Base-by-base conservation (phyloP, 169 alveolate species). In the Plasmodium fragile region DNA sequence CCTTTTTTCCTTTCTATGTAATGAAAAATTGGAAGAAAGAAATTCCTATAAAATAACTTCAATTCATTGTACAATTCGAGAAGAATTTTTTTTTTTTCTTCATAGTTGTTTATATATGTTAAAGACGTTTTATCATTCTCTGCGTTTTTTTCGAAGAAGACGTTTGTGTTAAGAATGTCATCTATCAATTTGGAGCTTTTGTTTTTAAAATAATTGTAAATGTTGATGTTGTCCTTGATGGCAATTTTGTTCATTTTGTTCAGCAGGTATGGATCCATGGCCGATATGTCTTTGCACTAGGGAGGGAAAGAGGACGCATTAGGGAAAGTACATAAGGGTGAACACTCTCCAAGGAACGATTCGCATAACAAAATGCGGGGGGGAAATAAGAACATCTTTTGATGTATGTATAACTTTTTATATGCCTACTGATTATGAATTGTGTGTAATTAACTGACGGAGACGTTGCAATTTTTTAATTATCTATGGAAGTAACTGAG, bases 171-270 rank as follows among this genome's bases (percentile, higher is more conserved):
- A 18, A 87, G 75, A 13, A 87, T 87, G 49, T 10, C 55, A 34
- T 87, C 82, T 78, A 87, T 72, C 70, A 77, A 25, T 22, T 52
- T 32, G 71, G 73, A 87, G 45, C 90, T 55, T 25, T 30, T 77
- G 34, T 87, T 87, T 78, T 87, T 87, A 78, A 87, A 87, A 45
- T 87, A 87, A 53, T 78, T 78, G 41, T 87, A 87, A 25, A 87
- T 55, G 53, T 87, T 87, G 16, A 34, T 78, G 69, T 87, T 79
- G 39, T 87, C 89, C 18, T 78, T 55, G 32, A 87, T 78, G 43
- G 41, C 45, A 28, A 87, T 79, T 87, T 87, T 87, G 34, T 87
- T 87, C 53, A 69, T 87, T 78, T 87, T 87, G 43, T 87, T 87
- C n/a, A 87, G 75, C 22, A 87, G 36, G 55, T 78, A 75, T 13